Conservation (phyloP, 768 basidiomycete genomes). For the Mycena leptocephala region DNA sequence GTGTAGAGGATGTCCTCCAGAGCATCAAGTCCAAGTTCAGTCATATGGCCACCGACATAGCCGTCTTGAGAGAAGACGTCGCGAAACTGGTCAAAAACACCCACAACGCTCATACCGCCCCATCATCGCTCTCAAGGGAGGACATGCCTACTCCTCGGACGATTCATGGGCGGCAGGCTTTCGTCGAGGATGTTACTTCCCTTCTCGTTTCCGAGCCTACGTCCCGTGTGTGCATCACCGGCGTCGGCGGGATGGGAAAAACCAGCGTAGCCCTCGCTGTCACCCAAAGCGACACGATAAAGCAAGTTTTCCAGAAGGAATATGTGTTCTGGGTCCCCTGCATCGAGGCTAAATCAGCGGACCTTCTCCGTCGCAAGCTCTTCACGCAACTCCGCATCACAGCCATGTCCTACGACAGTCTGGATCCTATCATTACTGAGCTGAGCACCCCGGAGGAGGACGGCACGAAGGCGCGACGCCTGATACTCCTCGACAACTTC, state of each 20-base stretch:
- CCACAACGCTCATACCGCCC: not conserved
- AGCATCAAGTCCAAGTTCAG: not conserved
- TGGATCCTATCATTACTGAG: constrained; percentile 39
- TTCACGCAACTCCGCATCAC: constrained; percentile 39
- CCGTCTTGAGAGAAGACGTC: not conserved
- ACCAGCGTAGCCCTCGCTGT: constrained; percentile 54
- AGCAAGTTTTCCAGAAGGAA: constrained; percentile 40
- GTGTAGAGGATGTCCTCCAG: not conserved
- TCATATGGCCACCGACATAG: not conserved
- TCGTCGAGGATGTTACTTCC: constrained; percentile 24
- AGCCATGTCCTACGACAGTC: constrained; percentile 36
- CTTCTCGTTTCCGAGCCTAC: constrained; percentile 3
- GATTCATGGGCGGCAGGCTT: constrained; percentile 33
- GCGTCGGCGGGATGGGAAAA: constrained; percentile 57
- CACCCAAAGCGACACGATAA: constrained; percentile 42
- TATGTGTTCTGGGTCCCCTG: constrained; percentile 53
- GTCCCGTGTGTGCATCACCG: constrained; percentile 24
- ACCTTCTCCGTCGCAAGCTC: constrained; percentile 44
- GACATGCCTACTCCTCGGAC: constrained; percentile 30
- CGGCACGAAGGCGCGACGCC: constrained; percentile 26
- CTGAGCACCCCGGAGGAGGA: constrained; percentile 36
- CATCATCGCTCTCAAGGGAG: not conserved
- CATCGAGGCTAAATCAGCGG: constrained; percentile 45
- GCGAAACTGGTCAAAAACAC: not conserved
- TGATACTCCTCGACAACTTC: constrained; percentile 58